These are phyloP conservation scores for Talaromyces nanjingensis DNA, from an alignment of 495 filamentous ascomycete genomes.

Conservation along the genomic window DNA sequence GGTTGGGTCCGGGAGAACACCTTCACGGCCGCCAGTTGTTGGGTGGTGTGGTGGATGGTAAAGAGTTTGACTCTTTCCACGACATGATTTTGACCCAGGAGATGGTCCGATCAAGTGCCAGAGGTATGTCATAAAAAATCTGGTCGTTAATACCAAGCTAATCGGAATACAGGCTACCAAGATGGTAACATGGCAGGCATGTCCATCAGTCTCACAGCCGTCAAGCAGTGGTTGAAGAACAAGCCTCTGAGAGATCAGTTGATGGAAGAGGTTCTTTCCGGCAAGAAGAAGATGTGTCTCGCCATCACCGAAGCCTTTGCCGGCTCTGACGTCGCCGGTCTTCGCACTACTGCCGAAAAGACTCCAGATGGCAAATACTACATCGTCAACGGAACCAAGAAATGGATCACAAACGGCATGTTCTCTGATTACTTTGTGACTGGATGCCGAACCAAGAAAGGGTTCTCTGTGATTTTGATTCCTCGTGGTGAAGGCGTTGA, in stretches of 20 bases:
- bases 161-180: slow-evolving; percentile 32
- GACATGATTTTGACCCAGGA: slow-evolving; percentile 75
- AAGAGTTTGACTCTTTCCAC: slow-evolving; percentile 86
- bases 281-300: slow-evolving; percentile 81
- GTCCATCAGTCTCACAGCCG: slow-evolving; percentile 74
- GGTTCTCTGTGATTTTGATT: slow-evolving; percentile 71
- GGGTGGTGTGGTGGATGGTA: slow-evolving; percentile 62
- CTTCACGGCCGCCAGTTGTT: slow-evolving; percentile 63
- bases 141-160: slow-evolving; percentile 16
- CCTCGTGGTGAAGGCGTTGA: slow-evolving; percentile 62
- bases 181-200: slow-evolving; percentile 68
- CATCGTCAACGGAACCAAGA: slow-evolving; percentile 84
- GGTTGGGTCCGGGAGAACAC: slow-evolving; percentile 77
- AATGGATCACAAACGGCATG: slow-evolving; percentile 90
- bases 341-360: slow-evolving; percentile 75
- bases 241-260: slow-evolving; percentile 57
- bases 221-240: slow-evolving; percentile 72
- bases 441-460: slow-evolving; percentile 76
- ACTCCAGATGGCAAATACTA: slow-evolving; percentile 79
- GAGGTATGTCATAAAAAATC: slow-evolving; percentile 47
- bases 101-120: slow-evolving; percentile 57
- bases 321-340: slow-evolving; percentile 76
- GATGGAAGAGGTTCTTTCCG: slow-evolving; percentile 64
- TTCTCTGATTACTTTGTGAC: slow-evolving; percentile 80
- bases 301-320: slow-evolving; percentile 89